Conservation (phyloP, 345 rosid species). For the Heritiera fomes region DNA sequence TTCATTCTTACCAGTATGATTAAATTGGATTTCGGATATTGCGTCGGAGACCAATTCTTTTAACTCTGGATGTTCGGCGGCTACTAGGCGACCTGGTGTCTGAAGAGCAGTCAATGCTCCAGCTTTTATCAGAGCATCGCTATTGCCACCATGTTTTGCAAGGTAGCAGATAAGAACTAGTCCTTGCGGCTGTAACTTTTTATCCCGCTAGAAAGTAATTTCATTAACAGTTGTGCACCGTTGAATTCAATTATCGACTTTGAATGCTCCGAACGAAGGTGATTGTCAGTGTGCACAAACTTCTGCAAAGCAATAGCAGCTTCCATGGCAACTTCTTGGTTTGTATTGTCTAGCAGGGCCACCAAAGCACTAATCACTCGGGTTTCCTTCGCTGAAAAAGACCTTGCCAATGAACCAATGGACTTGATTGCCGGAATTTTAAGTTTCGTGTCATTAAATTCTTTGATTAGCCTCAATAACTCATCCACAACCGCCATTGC, state of each 20-base stretch:
- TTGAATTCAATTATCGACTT: constrained; percentile 58
- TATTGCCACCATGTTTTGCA: constrained; percentile 55
- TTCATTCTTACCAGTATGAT: background rate
- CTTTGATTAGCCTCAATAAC: constrained; percentile 57
- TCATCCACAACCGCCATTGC: constrained; percentile 82
- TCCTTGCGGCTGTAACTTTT: constrained; percentile 25
- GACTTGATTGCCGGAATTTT: constrained; percentile 61
- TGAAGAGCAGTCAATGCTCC: constrained; percentile 68
- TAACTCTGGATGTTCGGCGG: constrained; percentile 53
- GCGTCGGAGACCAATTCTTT: constrained; percentile 58
- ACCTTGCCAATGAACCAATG: constrained; percentile 78
- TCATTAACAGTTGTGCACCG: constrained; percentile 52
- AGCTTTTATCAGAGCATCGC: constrained; percentile 51
- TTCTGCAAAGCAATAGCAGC: constrained; percentile 70
- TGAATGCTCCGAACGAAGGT: constrained; percentile 55
- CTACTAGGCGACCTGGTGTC: constrained; percentile 51
- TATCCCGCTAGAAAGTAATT: constrained; percentile 48
- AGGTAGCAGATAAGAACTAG: constrained; percentile 65
- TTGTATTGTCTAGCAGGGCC: constrained; percentile 41
- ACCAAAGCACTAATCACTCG: constrained; percentile 66
- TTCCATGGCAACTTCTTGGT: constrained; percentile 56
- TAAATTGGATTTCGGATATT: constrained; percentile 45
- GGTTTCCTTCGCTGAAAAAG: constrained; percentile 73
- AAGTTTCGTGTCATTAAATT: constrained; percentile 32
- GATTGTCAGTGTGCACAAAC: constrained; percentile 57